phyloP scores from a whole-genome alignment of 345 rosid genomes.

The Clausena lansium region DNA sequence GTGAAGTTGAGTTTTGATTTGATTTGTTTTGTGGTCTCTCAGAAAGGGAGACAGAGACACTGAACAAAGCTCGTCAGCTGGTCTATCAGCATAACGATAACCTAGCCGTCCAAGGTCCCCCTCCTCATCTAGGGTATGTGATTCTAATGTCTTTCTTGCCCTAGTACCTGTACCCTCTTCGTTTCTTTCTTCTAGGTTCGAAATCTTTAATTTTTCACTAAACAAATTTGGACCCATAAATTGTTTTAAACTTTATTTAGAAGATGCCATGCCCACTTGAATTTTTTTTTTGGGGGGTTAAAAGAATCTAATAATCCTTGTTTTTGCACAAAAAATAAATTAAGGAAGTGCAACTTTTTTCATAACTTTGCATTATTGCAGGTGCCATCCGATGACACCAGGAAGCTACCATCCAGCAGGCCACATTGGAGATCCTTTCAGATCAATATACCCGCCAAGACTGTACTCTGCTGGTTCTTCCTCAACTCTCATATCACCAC shows the following conservation, averaged over 20 bases:
- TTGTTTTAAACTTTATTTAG: neutral
- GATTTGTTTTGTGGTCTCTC: constrained; percentile 25
- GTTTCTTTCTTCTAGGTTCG: neutral
- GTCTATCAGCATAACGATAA: constrained; percentile 66
- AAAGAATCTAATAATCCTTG: too few species aligned
- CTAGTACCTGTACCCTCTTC: neutral
- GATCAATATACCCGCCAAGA: constrained; percentile 56
- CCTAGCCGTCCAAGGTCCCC: constrained; percentile 44
- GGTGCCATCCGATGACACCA: constrained; percentile 47
- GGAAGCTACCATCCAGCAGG: constrained; percentile 46
- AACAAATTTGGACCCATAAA: neutral
- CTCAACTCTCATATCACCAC: constrained; percentile 33
- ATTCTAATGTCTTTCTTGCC: neutral
- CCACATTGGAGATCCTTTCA: constrained; percentile 51
- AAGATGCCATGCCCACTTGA: neutral
- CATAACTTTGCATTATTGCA: constrained; percentile 16
- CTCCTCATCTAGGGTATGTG: constrained; percentile 45
- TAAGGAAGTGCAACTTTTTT: too few species aligned
- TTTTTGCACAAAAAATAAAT: too few species aligned
- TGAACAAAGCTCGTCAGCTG: constrained; percentile 97
- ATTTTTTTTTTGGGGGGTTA: neutral
- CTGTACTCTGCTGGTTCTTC: constrained; percentile 51
- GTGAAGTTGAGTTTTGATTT: constrained; percentile 28
- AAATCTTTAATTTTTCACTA: neutral
- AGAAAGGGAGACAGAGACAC: constrained; percentile 98